Percentiles rank a stretch among this genome's conserved stretches.
Conservation (phyloP, 352 stramenopile genomes). For the Phytopythium delawarense region DNA sequence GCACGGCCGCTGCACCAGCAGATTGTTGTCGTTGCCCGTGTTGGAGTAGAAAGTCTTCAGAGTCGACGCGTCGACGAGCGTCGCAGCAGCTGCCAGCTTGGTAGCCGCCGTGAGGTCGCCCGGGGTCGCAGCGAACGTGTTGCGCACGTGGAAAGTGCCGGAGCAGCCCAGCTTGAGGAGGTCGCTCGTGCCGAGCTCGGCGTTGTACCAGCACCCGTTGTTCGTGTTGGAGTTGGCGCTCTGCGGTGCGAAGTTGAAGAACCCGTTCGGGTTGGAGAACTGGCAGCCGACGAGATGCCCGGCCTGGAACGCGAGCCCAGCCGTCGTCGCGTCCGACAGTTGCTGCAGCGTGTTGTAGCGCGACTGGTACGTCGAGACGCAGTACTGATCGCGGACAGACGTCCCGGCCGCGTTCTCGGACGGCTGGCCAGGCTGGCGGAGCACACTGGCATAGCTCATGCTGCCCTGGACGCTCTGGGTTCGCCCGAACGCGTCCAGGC, state of each 20-base stretch:
- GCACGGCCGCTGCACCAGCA: slow-evolving; percentile 19
- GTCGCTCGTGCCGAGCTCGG: slow-evolving; percentile 20
- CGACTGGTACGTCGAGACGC: slow-evolving; percentile 23
- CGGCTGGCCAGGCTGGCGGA: slow-evolving; percentile 18
- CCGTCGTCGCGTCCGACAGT: slow-evolving; percentile 19
- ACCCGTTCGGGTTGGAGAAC: slow-evolving; percentile 32
- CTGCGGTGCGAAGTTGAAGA: slow-evolving; percentile 38
- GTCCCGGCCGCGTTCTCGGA: slow-evolving; percentile 16
- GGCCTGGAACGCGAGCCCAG: slow-evolving; percentile 21
- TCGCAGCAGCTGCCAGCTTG: slow-evolving; percentile 7
- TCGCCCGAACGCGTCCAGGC: slow-evolving; percentile 19
- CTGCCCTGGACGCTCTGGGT: slow-evolving; percentile 9
- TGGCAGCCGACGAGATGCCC: slow-evolving; percentile 28
- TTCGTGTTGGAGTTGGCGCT: slow-evolving; percentile 26
- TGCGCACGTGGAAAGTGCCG: slow-evolving; percentile 14
- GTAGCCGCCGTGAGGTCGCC: neutral
- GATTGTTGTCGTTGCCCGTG: slow-evolving; percentile 15
- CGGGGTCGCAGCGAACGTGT: slow-evolving; percentile 18
- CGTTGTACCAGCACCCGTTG: slow-evolving; percentile 38
- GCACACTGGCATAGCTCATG: slow-evolving; percentile 24
- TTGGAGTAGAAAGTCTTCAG: slow-evolving; percentile 20
- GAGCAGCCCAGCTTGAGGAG: slow-evolving; percentile 34
- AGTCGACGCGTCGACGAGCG: slow-evolving; percentile 14
- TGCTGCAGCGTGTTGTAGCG: slow-evolving; percentile 29
- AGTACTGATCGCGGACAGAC: slow-evolving; percentile 30